These are phyloP conservation scores for Paraconiothyrium brasiliense DNA, from an alignment of 2,329 filamentous ascomycete species.

Conservation along the genomic window DNA sequence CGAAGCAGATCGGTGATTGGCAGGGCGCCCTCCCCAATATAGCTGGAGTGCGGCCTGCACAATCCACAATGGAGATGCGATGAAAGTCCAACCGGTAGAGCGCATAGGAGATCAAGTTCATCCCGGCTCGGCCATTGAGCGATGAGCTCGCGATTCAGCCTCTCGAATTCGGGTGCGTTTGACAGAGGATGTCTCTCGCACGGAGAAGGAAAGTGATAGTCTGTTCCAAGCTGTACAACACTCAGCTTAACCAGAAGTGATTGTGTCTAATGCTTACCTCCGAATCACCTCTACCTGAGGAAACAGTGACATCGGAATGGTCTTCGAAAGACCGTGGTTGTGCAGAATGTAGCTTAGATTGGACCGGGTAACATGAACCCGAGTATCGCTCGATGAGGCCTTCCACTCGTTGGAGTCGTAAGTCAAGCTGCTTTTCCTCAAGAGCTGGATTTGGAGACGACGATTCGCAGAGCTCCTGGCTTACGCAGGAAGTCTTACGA, in stretches of 20 bases:
- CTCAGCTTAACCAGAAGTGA: neutral
- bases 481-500: conserved; percentile 29
- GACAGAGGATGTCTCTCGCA: neutral
- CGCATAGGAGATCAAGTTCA: conserved; percentile 51
- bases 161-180: neutral
- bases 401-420: conserved; percentile 21
- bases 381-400: conserved; percentile 1
- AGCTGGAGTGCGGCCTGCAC: conserved; percentile 42
- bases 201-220: neutral
- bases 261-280: neutral
- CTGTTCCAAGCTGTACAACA: neutral
- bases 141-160: conserved; percentile 45
- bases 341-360: neutral
- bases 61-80: conserved; percentile 50
- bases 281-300: neutral
- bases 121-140: conserved; percentile 51
- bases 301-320: neutral
- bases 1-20: conserved; percentile 48
- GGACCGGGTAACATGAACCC: neutral
- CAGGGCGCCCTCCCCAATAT: conserved; percentile 23
- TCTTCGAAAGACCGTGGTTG: neutral
- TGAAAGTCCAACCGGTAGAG: conserved; percentile 41
- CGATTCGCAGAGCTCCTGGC: conserved; percentile 33
- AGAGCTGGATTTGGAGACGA: conserved; percentile 4
- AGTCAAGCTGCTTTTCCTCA: conserved; percentile 11